Evolutionary conservation across 2,329 filamentous ascomycete genomes (phyloP).

Genomic region (Cercospora sojina): DNA sequence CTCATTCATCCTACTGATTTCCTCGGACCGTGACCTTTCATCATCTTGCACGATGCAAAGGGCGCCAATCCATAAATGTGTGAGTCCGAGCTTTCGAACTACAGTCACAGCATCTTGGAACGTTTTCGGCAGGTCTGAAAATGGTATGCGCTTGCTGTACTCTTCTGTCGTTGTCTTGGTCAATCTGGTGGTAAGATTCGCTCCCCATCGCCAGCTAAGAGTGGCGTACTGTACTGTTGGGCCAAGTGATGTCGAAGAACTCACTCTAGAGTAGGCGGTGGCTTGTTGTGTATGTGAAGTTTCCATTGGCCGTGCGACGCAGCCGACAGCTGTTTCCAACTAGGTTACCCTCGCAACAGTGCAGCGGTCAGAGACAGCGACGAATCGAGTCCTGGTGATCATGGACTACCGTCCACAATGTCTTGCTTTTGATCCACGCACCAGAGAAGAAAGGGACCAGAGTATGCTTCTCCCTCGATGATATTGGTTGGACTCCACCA

Average conservation of each 20-base stretch:
- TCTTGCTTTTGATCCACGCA: conserved; percentile 13
- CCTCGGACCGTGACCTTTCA: background rate
- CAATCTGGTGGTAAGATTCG: background rate
- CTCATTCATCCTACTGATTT: background rate
- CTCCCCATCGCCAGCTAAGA: background rate
- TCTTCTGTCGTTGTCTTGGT: background rate
- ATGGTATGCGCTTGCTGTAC: background rate
- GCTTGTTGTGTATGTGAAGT: background rate
- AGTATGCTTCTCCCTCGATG: conserved; percentile 35
- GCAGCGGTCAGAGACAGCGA: background rate
- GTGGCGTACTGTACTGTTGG: background rate
- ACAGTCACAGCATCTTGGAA: background rate
- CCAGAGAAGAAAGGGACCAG: conserved; percentile 48
- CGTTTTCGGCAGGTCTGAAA: background rate
- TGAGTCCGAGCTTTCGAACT: background rate
- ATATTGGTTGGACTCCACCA: conserved; percentile 46
- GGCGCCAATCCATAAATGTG: background rate
- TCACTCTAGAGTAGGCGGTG: background rate
- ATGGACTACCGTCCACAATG: background rate
- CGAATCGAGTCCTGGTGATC: background rate
- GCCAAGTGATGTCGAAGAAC: background rate
- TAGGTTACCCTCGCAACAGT: background rate
- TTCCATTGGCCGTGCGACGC: background rate
- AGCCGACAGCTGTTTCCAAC: background rate
- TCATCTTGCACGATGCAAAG: background rate